Conservation (phyloP, 1,284 basidiomycete species). For the Laetiporus sulphureus region DNA sequence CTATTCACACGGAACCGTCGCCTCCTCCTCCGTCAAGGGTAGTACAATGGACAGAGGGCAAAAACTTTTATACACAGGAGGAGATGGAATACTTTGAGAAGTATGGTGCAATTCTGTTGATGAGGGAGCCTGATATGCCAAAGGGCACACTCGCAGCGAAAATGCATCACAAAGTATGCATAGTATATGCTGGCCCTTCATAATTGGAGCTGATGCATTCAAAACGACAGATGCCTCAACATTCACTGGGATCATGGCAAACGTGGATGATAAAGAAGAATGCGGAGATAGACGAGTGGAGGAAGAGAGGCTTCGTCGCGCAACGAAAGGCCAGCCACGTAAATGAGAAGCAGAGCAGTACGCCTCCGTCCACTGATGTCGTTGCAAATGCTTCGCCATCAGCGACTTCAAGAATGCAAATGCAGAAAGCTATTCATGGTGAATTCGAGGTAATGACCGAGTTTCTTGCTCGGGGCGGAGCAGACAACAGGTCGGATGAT, state of each 20-base stretch:
- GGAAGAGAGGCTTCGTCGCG: constrained; percentile 31
- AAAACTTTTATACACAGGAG: constrained; percentile 36
- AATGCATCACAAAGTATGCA: constrained; percentile 37
- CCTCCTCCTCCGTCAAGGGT: constrained; percentile 34
- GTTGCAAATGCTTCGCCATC: neutral
- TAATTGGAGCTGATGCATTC: constrained; percentile 4
- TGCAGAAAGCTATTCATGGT: constrained; percentile 13
- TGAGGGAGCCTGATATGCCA: constrained; percentile 32
- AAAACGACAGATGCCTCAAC: constrained; percentile 43
- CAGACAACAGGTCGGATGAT: constrained; percentile 37
- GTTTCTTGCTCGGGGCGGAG: constrained; percentile 45
- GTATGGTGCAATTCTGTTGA: constrained; percentile 29
- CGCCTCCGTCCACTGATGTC: neutral
- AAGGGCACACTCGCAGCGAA: constrained; percentile 24
- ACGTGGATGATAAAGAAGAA: constrained; percentile 1
- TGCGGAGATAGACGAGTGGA: constrained; percentile 19
- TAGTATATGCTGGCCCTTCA: too few species aligned
- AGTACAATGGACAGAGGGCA: constrained; percentile 22
- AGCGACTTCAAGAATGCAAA: neutral
- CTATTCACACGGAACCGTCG: constrained; percentile 30
- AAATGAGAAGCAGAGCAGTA: neutral
- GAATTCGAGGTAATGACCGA: constrained; percentile 42
- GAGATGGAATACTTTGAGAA: constrained; percentile 38
- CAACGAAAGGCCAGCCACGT: constrained; percentile 24
- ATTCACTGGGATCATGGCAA: constrained; percentile 34